Base-by-base conservation (phyloP, 2,329 filamentous ascomycete species). In the Fusarium sambucinum region DNA sequence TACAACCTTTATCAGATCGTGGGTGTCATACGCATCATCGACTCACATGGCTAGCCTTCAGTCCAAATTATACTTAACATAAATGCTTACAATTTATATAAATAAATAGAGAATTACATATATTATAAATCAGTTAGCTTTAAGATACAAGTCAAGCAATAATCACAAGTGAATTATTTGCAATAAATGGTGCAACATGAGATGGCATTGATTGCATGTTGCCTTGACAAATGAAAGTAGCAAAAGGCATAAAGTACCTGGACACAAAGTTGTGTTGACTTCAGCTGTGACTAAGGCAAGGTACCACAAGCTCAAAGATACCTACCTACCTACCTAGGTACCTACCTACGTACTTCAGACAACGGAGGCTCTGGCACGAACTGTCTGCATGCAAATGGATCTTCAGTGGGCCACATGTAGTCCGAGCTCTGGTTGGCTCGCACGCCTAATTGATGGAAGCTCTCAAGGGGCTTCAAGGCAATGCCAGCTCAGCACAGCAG, bases 401-500 rank as follows among this genome's bases (percentile, higher is more conserved):
- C 63, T 50, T 32, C 23, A 41, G 68, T 70, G 68, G 67, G 53
- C 53, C 53, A 45, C 21, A 30, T 40, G 25, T 45, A 16, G 45
- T 3, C 35, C 12, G n/a, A 48, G 44, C 47, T 52, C 42, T 68
- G 59, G 55, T 62, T 70, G 67, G 68, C 52, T 35, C 53, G 30
- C 32, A 46, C 40, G 23, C 45, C 44, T 44, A 54, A 48, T 37
- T 60, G 67, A 64, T 40, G 45, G 46, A 37, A 60, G 58, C 59
- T 52, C 54, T 46, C 58, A 68, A 68, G 67, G 59, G 59, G 67
- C 25, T 68, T 51, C 37, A 54, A 73, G 62, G 63, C 65, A 60
- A 55, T 69, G 72, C 72, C 70, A 73, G 70, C 70, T 69, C 68
- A 71, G 42, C 57, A 44, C 54, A 71, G 64, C 62, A 72, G 65